Evolutionary conservation across 1,139 yeast genomes (phyloP), one percentile per base, ranked within the genome.

Genomic region (Groenewaldozyma auringiensis): DNA sequence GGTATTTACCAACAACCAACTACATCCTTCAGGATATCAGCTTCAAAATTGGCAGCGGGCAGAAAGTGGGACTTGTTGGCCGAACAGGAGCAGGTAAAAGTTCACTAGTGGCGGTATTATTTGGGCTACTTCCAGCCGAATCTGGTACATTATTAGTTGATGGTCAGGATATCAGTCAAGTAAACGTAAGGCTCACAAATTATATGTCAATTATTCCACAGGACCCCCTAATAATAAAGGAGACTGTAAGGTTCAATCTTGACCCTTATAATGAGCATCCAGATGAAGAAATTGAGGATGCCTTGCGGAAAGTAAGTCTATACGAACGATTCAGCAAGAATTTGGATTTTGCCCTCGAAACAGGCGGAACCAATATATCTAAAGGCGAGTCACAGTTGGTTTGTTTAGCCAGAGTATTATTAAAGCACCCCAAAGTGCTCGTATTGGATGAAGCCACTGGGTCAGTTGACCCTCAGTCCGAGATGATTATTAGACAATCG

Each of bases 371-470:
- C 21, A 84, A 83, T 57, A 67, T 84, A 46, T 81, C 89, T 0
- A 79, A 78, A 42, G 94, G 94, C 1, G 94, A 84, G 61, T 70
- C 84, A 41, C 94, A 84, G 63, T 66, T 84, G 42, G 66, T 84
- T 61, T 83, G 92, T 54, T 67, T 84, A 31, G 84, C 88, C 0
- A 69, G 94, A 49, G 94, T 88, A 0, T 67, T 84, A 40, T 66
- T 84, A 50, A 72, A 72, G 44, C 71, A 74, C 13, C 76, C 87
- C 2, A 78, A 74, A 49, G 75, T 84, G 27, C 66, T 84, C 47
- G 75, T 84, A 21, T 65, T 84, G 40, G 94, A 84, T 60, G 94
- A 84, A 63, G 94, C 94, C 1, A 84, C 94, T 0, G 89, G 94
- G 0, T 82, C 89, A 2, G 88, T 84, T 21, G 94, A 84, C 60